phyloP scores from a whole-genome alignment of 163 green algal genomes.

The Chloroidium sp. region DNA sequence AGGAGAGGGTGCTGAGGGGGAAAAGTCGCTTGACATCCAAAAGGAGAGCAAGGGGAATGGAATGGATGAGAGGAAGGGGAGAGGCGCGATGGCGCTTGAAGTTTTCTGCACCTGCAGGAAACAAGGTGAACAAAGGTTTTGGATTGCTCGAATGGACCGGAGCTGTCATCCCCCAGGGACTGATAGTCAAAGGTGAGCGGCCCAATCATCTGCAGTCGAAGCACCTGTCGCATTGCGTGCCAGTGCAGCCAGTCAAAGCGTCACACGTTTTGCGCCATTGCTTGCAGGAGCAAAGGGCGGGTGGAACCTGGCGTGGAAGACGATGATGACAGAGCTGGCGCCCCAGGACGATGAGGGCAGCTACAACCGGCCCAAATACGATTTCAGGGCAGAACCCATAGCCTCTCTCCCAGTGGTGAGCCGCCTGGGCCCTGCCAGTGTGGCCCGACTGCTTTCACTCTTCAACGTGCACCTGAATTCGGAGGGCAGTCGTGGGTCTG shows the following conservation, averaged over 20 bases:
- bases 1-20: no score
- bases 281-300: conserved; percentile 41
- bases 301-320: conserved; percentile 67
- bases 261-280: background rate
- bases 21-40: no score
- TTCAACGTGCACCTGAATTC: conserved; percentile 3
- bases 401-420: background rate
- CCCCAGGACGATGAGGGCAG: conserved; percentile 57
- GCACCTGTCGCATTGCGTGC: background rate
- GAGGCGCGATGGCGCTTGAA: no score
- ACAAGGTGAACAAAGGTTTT: conserved; percentile 25
- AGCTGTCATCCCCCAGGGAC: conserved; percentile 45
- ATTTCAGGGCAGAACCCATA: conserved; percentile 24
- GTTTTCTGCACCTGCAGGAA: no score
- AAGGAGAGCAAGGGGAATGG: no score
- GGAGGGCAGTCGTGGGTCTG: background rate
- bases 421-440: conserved; percentile 7
- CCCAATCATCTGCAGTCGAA: background rate
- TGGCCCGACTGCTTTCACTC: conserved; percentile 40
- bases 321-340: conserved; percentile 77
- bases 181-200: conserved; percentile 47
- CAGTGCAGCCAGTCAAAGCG: background rate
- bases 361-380: conserved; percentile 56
- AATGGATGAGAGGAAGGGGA: no score
- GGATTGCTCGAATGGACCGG: conserved; percentile 65